Evolutionary conservation across 345 rosid species (phyloP), one percentile per base, ranked within the genome.

Genomic region (Pistacia integerrima): DNA sequence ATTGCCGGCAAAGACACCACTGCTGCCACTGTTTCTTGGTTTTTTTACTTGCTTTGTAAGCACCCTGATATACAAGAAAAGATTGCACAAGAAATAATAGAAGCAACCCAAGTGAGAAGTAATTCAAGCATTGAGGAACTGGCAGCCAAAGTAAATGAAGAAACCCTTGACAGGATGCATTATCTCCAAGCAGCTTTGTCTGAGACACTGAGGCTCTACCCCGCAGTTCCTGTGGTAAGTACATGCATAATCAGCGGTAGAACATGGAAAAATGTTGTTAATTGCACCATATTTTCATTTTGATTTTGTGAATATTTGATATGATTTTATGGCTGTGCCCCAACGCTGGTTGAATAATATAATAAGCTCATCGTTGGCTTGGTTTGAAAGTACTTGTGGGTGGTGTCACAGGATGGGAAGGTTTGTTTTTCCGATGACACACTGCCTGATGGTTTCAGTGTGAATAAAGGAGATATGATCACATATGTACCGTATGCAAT

Each of bases 171-270:
- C 14, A 67, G 56, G 68, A 73, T 82, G 85, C 78, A 79, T 8
- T 79, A 79, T 73, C 83, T 79, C 41, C 85, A 79, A 8, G 82
- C 83, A 2, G 80, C 80, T n/a, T 58, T 82, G 18, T 76, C 80
- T 3, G 85, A 82, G 65, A 82, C 85, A 2, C 74, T 82, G 17
- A 71, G 83, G 63, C 82, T 79, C 55, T 79, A 76, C 49, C 82
- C 83, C 64, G 78, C 81, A 5, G 62, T 82, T 46, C 81, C 85
- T 1, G 4, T 17, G 69, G 82, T 82, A 82, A 70, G 5, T 48
- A 35, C 11, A 30, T 33, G 9, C 18, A 28, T 66, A 41, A 5
- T 41, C 44, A 67, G 57, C 14, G 2, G 1, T 11, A 11, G 16
- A 36, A 36, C 41, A 5, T 36, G 22, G 25, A 25, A 25, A 25